A percentile compares a stretch with the other conserved stretches of the same genome.
phyloP scores from a whole-genome alignment of 352 stramenopile genomes.

The Pythium sp. region DNA sequence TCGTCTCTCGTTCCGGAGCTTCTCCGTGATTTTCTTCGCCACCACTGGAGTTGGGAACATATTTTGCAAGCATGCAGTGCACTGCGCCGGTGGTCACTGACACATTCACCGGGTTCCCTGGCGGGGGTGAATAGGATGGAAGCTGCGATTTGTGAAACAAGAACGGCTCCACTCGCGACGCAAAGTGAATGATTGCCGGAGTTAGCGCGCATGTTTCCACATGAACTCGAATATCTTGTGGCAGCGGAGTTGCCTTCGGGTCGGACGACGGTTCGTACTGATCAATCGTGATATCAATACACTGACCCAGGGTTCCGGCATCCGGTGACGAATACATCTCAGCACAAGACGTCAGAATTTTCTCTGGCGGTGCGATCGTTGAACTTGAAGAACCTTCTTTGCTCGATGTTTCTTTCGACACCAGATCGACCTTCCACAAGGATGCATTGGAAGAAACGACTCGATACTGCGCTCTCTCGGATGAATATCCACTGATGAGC shows the following conservation, averaged over 20 bases:
- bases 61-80: constrained; percentile 54
- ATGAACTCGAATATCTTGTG: constrained; percentile 55
- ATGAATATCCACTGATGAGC: constrained; percentile 41
- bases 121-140: constrained; percentile 28
- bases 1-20: background rate
- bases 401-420: constrained; percentile 2
- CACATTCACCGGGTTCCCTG: constrained; percentile 32
- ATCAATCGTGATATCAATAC: constrained; percentile 51
- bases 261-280: constrained; percentile 19
- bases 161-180: constrained; percentile 44
- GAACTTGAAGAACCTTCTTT: background rate
- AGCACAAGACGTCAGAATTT: constrained; percentile 28
- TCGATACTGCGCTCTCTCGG: constrained; percentile 49
- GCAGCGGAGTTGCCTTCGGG: constrained; percentile 9
- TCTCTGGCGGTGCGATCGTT: constrained; percentile 7
- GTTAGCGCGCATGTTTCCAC: constrained; percentile 57
- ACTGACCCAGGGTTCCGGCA: constrained; percentile 3
- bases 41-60: constrained; percentile 19
- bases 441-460: constrained; percentile 33
- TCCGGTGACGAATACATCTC: constrained; percentile 30
- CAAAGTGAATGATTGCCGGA: constrained; percentile 47
- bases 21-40: background rate
- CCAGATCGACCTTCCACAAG: constrained; percentile 47
- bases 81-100: constrained; percentile 67
- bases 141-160: constrained; percentile 41